Conservation (phyloP, 2,329 filamentous ascomycete species). For the Fusarium penzigii region DNA sequence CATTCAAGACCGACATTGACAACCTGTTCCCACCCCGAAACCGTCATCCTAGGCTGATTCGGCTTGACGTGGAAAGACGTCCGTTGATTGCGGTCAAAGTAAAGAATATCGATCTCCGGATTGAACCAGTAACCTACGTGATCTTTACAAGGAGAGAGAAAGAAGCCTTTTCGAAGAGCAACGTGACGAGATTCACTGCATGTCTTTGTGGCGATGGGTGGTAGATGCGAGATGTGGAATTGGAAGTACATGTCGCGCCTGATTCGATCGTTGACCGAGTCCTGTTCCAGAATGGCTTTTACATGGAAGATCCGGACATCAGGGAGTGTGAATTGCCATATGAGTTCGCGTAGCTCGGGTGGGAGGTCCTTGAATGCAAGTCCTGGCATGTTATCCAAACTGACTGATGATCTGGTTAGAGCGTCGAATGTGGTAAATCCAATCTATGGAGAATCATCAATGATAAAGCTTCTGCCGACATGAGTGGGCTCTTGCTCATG, state of each 20-base stretch:
- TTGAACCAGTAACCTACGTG: constrained; percentile 29
- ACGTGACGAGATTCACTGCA: constrained; percentile 31
- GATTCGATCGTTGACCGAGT: background rate
- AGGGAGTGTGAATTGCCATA: constrained; percentile 33
- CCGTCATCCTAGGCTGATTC: constrained; percentile 4
- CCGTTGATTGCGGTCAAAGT: constrained; percentile 31
- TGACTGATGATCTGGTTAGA: background rate
- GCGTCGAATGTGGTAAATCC: too few relatives aligned
- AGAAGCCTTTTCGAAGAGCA: constrained; percentile 29
- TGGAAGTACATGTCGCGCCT: constrained; percentile 9
- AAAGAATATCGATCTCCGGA: constrained; percentile 29
- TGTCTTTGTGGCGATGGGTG: constrained; percentile 19
- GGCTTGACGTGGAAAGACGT: constrained; percentile 16
- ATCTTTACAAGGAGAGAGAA: constrained; percentile 15
- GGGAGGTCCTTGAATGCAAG: constrained; percentile 23
- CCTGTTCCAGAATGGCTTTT: constrained; percentile 10
- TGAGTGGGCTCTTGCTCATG: too few relatives aligned
- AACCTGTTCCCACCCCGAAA: constrained; percentile 27
- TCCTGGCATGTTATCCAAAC: background rate
- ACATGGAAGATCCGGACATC: constrained; percentile 33
- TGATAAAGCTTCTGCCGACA: too few relatives aligned
- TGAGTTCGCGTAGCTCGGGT: constrained; percentile 29
- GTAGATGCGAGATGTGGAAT: constrained; percentile 26
- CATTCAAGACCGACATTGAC: constrained; percentile 32
- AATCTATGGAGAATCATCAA: too few relatives aligned